Percentiles rank a stretch among this genome's conserved stretches.
phyloP scores from a whole-genome alignment of 148 eudicot genomes.

The Camellia granthamiana region DNA sequence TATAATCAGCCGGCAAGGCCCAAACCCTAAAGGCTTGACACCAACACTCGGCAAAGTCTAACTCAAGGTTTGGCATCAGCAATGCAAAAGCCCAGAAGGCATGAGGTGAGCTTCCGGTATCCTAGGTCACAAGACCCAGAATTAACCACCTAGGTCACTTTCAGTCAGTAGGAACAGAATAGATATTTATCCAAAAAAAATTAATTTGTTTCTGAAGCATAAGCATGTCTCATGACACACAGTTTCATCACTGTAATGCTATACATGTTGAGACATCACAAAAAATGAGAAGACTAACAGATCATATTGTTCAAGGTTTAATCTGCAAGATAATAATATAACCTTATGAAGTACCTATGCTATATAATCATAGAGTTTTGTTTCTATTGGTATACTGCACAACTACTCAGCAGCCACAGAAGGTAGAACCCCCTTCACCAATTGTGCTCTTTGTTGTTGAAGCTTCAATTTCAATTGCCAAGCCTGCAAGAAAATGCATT shows the following conservation, averaged over 20 bases:
- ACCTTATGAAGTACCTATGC: background rate
- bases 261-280: background rate
- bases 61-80: no score
- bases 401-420: conserved; percentile 51
- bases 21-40: no score
- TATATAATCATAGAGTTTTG: background rate
- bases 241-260: background rate
- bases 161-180: no score
- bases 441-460: conserved; percentile 40
- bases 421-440: conserved; percentile 53
- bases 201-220: background rate
- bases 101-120: no score
- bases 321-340: background rate
- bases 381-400: background rate
- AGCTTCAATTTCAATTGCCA: conserved; percentile 57
- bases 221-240: conserved; percentile 46
- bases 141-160: no score
- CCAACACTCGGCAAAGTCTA: no score
- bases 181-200: no score
- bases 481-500: conserved; percentile 38
- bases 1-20: no score
- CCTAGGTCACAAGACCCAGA: no score
- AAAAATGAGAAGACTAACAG: background rate
- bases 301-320: background rate
- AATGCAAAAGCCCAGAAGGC: no score